Evolutionary conservation across 345 rosid genomes (phyloP), one percentile per base, ranked within the genome.

Genomic region (Brassica napus): DNA sequence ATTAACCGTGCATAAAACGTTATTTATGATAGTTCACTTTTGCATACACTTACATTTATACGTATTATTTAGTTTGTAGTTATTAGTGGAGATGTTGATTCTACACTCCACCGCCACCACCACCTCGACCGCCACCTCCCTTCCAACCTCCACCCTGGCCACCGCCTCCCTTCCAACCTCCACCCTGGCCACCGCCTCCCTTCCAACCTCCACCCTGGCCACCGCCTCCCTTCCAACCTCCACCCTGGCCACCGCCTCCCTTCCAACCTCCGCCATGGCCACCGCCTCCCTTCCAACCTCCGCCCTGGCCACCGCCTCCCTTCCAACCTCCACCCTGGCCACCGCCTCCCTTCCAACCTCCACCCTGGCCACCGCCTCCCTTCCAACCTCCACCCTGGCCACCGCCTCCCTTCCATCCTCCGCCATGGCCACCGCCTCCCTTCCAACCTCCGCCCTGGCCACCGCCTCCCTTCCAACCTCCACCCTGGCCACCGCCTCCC

Each of bases 51-150:
- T 47, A 47, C 37, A 68, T 70, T 18, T 31, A 2, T 76, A 44
- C 26, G 1, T 58, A 42, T 4, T 42, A 68, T 59, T 59, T 44
- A 0, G 15, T 35, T 75, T 42, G 16, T 6, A 32, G 42, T 11
- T 73, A 77, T 30, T 59, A 65, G 74, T 81, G 80, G 58, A 68
- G 69, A 64, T 16, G 34, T 55, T 11, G 8, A 47, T 30, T 60
- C 57, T 76, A 76, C 68, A 60, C 59, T 39, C 74, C 66, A 2
- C 71, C 71, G 4, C 75, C 70, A 0, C 77, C 77, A 2, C 75
- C 70, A 3, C 32, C 65, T 9, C 74, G 49, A 0, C 77, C 77
- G 9, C 75, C 70, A 3, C 32, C 65, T 9, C 74, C 64, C 35
- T 61, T 14, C 58, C 71, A 28, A 0, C 77, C 77, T 3, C 76